Base-by-base conservation (phyloP, 768 basidiomycete genomes). In the Hemileccinum rubropunctum region DNA sequence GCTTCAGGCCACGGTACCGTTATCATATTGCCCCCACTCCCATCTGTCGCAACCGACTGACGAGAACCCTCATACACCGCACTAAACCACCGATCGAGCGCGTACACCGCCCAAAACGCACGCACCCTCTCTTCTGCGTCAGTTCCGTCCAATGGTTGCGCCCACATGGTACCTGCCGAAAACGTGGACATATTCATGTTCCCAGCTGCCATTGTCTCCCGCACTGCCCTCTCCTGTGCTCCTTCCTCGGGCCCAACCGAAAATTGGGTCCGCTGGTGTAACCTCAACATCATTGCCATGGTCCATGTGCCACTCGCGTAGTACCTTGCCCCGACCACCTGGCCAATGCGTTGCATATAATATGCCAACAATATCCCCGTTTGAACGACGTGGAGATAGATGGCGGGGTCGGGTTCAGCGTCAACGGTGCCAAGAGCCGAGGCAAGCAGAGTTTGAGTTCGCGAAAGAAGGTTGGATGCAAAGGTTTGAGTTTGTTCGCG, bases 291-390 rank as follows among this genome's bases (percentile, higher is more conserved):
- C 17, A 78, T 62, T 4, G 72, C 77, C 12, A 85, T 62, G 2
- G 67, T 63, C 54, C 77, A 67, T 44, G 81, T 71, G 11, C 76
- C 68, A 41, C 76, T 76, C 20, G 77, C 71, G 52, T 78, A 79
- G 49, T 76, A 76, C 59, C 80, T 81, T 7, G 84, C 87, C 53
- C 84, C 82, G 2, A 86, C 70, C 32, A 78, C 65, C 28, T 79
- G 73, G 47, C 82, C 83, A 17, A 70, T 76, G 42, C 79, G 77
- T 59, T 83, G 78, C 59, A 88, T 80, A 62, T 83, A 87, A 57
- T 80, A 77, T 1, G 81, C 71, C 23, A 89, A 71, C n/a, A 90
- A 73, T 4, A 88, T 68, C 51, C 86, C 77, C 0, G 81, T 75
- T 52, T 86, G 84, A 9, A 85, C 58, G 14, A 81, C 76, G 45